Evolutionary conservation across 441 rosid species (phyloP).

Genomic region (Rhodomyrtus psidioides): DNA sequence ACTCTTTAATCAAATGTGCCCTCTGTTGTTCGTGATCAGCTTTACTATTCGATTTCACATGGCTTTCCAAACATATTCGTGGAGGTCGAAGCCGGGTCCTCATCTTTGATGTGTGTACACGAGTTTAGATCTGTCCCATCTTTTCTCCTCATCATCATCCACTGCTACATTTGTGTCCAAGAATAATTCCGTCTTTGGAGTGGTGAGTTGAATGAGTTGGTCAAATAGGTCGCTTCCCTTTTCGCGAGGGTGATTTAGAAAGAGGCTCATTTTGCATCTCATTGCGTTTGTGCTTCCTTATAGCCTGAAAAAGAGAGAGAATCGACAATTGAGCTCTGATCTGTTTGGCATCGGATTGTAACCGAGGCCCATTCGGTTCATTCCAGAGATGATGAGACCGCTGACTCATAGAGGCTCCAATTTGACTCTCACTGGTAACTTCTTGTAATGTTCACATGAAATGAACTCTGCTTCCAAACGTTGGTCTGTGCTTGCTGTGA

Average conservation of each 20-base stretch:
- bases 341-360: neutral
- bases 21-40: neutral
- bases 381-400: neutral
- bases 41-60: neutral
- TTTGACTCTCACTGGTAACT: neutral
- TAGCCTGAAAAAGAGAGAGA: neutral
- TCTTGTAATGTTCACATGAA: neutral
- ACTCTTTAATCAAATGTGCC: neutral
- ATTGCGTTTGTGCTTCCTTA: neutral
- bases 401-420: neutral
- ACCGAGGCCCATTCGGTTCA: neutral
- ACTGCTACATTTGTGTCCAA: neutral
- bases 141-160: neutral
- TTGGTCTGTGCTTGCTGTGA: neutral
- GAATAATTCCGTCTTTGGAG: neutral
- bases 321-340: neutral
- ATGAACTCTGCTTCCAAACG: neutral
- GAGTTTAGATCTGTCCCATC: neutral
- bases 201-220: neutral
- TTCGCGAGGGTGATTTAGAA: accelerated
- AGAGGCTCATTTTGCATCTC: neutral
- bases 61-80: neutral
- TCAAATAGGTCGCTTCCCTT: neutral
- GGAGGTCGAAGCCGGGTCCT: neutral
- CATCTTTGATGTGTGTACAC: neutral